Conservation (phyloP, 768 basidiomycete genomes). For the Strobilomyces confusus region DNA sequence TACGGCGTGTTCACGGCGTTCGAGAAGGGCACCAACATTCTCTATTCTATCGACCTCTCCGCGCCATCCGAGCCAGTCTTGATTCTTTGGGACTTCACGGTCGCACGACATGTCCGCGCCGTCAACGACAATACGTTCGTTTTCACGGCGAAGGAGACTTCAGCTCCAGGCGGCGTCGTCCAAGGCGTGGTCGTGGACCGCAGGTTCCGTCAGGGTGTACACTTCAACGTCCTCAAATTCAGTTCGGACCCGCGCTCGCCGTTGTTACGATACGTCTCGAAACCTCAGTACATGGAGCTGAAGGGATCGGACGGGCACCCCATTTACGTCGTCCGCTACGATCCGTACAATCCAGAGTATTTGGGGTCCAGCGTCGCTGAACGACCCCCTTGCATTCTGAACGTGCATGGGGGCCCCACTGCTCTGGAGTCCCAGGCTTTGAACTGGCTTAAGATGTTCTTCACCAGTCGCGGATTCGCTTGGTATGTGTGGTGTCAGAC, state of each 20-base stretch:
- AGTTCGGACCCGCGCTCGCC: not conserved
- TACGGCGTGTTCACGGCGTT: slow-evolving; percentile 31
- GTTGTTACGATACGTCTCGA: not conserved
- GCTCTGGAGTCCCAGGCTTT: slow-evolving; percentile 41
- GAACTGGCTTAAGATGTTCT: slow-evolving; percentile 53
- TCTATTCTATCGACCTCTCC: slow-evolving; percentile 30
- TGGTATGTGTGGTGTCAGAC: slow-evolving; percentile 40
- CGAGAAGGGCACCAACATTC: slow-evolving; percentile 26
- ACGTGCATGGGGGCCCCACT: slow-evolving; percentile 37
- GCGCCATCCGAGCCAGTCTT: not conserved
- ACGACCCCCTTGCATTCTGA: slow-evolving; percentile 61
- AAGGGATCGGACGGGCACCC: slow-evolving; percentile 47
- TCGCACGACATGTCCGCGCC: slow-evolving; percentile 13
- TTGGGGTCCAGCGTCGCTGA: slow-evolving; percentile 39
- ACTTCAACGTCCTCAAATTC: not conserved
- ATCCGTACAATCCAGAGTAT: slow-evolving; percentile 60
- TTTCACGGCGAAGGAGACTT: slow-evolving; percentile 5
- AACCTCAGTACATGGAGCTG: not conserved
- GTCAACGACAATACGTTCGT: not conserved
- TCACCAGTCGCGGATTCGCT: slow-evolving; percentile 66
- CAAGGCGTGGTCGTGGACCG: slow-evolving; percentile 3
- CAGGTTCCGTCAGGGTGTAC: slow-evolving; percentile 1
- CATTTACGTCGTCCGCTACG: slow-evolving; percentile 56
- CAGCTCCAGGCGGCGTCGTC: slow-evolving; percentile 9
- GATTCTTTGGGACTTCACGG: slow-evolving; percentile 7